Conservation (phyloP, 345 rosid species). For the Lepidium aucheri region DNA sequence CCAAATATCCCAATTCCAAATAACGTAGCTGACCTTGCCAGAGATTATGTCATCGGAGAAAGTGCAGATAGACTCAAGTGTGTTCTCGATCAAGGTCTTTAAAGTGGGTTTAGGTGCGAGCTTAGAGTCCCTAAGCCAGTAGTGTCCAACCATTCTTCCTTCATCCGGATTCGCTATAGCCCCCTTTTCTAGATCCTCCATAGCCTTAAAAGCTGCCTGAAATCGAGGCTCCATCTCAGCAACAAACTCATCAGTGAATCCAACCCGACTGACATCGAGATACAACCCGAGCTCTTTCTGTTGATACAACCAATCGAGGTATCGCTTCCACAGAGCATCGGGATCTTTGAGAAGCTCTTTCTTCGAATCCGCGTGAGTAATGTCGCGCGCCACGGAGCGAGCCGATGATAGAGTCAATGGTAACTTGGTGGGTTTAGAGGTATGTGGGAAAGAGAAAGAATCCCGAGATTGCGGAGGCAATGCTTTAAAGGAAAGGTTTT, state of each 20-base stretch:
- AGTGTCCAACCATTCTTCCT: constrained; percentile 98
- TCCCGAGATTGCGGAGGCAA: constrained; percentile 19
- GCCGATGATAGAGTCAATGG: constrained; percentile 17
- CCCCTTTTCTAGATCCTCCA: constrained; percentile 87
- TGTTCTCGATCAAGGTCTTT: constrained; percentile 53
- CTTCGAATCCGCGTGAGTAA: constrained; percentile 36
- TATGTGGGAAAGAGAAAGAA: constrained; percentile 35
- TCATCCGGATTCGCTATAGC: constrained; percentile 97
- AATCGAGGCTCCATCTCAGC: constrained; percentile 76
- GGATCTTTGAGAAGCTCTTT: constrained; percentile 62
- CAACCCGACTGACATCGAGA: constrained; percentile 85
- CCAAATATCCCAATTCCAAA: not conserved
- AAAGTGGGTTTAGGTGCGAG: constrained; percentile 60
- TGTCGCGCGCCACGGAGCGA: constrained; percentile 51
- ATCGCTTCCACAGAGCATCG: constrained; percentile 58
- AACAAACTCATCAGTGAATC: constrained; percentile 72
- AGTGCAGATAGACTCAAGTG: constrained; percentile 58
- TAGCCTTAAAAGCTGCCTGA: constrained; percentile 55
- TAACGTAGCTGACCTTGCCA: constrained; percentile 58
- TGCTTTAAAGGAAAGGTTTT: constrained; percentile 22
- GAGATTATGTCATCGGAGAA: constrained; percentile 71
- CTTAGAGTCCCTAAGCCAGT: constrained; percentile 74
- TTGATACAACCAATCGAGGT: constrained; percentile 91
- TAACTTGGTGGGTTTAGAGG: constrained; percentile 18
- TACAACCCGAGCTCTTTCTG: constrained; percentile 83